Conservation (phyloP, 2,329 filamentous ascomycete species). For the Alternaria sp. region DNA sequence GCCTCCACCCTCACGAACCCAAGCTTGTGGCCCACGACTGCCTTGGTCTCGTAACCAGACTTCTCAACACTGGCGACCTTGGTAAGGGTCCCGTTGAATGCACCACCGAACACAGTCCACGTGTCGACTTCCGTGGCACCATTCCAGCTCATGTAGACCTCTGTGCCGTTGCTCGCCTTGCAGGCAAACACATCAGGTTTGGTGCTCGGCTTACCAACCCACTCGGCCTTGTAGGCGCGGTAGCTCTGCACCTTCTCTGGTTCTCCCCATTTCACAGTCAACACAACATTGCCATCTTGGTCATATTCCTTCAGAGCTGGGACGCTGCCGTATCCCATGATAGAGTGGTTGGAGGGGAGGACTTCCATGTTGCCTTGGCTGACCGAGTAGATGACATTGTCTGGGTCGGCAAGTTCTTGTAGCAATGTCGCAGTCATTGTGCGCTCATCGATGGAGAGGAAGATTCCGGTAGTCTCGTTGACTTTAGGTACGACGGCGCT, state of each 20-base stretch:
- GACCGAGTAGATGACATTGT: neutral
- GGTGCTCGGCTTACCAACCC: constrained; percentile 13
- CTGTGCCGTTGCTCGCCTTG: neutral
- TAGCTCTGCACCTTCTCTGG: constrained; percentile 11
- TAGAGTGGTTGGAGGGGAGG: neutral
- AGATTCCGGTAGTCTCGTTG: neutral
- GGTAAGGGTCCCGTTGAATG: neutral
- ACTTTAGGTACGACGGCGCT: neutral
- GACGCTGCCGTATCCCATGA: constrained; percentile 13
- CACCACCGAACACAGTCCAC: constrained; percentile 7
- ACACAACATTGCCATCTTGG: constrained; percentile 2
- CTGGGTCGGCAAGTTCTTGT: constrained; percentile 1
- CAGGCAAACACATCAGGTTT: constrained; percentile 11
- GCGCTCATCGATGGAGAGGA: constrained; percentile 9
- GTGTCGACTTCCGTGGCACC: constrained; percentile 10
- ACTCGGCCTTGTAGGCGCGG: constrained; percentile 9
- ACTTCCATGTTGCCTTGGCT: constrained; percentile 5
- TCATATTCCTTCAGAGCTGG: constrained; percentile 10
- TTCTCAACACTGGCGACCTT: neutral
- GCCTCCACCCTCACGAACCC: neutral
- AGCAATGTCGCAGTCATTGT: constrained; percentile 8
- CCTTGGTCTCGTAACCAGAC: constrained; percentile 1
- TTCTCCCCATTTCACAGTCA: constrained; percentile 9
- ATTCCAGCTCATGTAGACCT: constrained; percentile 20
- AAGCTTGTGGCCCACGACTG: neutral